phyloP scores from a whole-genome alignment of 805 yeast genomes.

The Candida multigemmis region DNA sequence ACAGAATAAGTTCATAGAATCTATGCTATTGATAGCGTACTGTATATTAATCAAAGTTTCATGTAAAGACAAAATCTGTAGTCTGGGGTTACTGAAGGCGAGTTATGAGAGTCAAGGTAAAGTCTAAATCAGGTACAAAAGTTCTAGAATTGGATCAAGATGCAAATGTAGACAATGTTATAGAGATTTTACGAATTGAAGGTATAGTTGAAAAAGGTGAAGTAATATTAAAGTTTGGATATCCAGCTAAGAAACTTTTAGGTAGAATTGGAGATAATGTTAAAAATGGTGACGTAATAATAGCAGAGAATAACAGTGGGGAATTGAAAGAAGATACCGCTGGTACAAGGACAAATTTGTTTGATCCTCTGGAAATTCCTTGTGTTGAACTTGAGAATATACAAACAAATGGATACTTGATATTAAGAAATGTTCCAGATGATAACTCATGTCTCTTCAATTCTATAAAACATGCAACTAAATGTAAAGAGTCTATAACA shows the following conservation, averaged over 20 bases:
- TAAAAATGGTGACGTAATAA: conserved; percentile 50
- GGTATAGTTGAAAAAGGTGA: conserved; percentile 1
- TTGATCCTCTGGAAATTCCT: conserved; percentile 12
- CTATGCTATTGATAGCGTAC: no score
- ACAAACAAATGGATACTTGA: conserved; percentile 27
- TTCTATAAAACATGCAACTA: conserved; percentile 46
- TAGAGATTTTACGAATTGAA: conserved; percentile 7
- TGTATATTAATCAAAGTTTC: no score
- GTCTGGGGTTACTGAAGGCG: background rate
- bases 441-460: conserved; percentile 75
- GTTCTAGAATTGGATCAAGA: conserved; percentile 21
- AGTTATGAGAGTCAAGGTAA: conserved; percentile 7
- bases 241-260: conserved; percentile 61
- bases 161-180: conserved; percentile 22
- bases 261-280: conserved; percentile 38
- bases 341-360: conserved; percentile 1
- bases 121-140: conserved; percentile 3
- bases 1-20: conserved; percentile 7
- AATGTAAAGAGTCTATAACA: conserved; percentile 32
- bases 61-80: no score
- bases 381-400: conserved; percentile 10
- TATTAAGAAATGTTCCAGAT: conserved; percentile 56
- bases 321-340: conserved; percentile 1
- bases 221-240: conserved; percentile 37
- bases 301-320: conserved; percentile 15